phyloP scores from a whole-genome alignment of 257 asterid species.

The Primulina huaijiensis region DNA sequence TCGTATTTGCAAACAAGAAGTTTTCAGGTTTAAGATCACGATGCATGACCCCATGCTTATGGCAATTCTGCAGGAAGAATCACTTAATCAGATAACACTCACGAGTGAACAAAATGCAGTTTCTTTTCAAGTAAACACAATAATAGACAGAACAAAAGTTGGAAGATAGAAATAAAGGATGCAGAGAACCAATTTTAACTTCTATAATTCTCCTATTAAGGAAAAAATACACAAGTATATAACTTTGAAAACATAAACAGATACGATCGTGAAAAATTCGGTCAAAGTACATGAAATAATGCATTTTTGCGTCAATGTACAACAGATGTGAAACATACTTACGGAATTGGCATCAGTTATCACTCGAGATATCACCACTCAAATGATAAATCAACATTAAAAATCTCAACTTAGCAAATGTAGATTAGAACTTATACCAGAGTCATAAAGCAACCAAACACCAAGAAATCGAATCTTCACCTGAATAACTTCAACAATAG shows the following conservation, averaged over 20 bases:
- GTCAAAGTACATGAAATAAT: too few relatives aligned
- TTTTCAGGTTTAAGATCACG: constrained; percentile 74
- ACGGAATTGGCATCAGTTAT: background rate
- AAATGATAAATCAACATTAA: background rate
- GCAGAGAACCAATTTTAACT: too few relatives aligned
- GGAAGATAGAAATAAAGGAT: background rate
- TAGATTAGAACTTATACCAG: background rate
- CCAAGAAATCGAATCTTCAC: constrained; percentile 24
- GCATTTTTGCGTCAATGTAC: too few relatives aligned
- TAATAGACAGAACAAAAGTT: background rate
- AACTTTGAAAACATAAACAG: background rate
- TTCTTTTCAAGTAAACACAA: background rate
- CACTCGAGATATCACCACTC: background rate
- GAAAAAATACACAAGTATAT: background rate
- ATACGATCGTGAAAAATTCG: background rate
- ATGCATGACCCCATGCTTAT: constrained; percentile 64
- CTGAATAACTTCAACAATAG: constrained; percentile 60
- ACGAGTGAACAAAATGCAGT: constrained; percentile 4
- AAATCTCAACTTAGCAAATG: background rate
- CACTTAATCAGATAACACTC: constrained; percentile 10
- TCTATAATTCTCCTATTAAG: background rate
- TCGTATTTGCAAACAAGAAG: constrained; percentile 54
- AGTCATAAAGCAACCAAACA: background rate
- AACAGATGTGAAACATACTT: background rate
- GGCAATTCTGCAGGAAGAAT: constrained; percentile 44